Conservation (phyloP, 2,329 filamentous ascomycete species). For the Nemania sp. region DNA sequence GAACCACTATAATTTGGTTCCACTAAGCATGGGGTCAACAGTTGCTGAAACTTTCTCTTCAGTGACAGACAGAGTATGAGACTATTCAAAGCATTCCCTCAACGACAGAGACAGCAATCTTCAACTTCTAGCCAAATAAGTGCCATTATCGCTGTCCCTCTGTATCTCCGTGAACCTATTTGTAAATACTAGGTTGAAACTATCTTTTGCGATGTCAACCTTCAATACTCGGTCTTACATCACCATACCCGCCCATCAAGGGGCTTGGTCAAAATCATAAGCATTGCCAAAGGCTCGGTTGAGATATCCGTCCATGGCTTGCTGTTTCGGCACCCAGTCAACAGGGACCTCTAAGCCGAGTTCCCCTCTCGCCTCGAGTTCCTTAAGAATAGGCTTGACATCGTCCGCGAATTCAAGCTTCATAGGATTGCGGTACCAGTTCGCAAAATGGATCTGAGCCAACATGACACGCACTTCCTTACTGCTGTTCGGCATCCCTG, state of each 20-base stretch:
- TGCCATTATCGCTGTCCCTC: too few relatives aligned
- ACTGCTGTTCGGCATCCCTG: constrained; percentile 70
- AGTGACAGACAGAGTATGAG: background rate
- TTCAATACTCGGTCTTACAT: too few relatives aligned
- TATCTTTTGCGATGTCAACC: background rate
- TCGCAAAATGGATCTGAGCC: constrained; percentile 70
- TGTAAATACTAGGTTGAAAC: background rate
- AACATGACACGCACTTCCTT: constrained; percentile 67
- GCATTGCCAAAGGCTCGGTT: constrained; percentile 70
- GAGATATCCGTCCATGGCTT: constrained; percentile 62
- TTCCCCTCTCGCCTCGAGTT: constrained; percentile 47
- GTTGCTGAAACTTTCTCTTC: too few relatives aligned
- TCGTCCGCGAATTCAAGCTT: constrained; percentile 64
- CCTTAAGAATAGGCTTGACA: constrained; percentile 59
- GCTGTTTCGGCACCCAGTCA: constrained; percentile 59
- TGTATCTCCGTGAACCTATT: background rate
- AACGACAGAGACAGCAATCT: background rate
- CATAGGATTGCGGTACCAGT: constrained; percentile 70
- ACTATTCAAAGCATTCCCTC: background rate
- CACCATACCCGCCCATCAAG: too few relatives aligned
- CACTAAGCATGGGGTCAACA: too few relatives aligned
- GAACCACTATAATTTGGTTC: background rate
- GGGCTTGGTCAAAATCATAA: constrained; percentile 69
- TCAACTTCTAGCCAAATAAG: background rate
- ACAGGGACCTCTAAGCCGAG: constrained; percentile 62